Evolutionary conservation across 305 asterid species (phyloP).

Genomic region (Ruellia speciosa): DNA sequence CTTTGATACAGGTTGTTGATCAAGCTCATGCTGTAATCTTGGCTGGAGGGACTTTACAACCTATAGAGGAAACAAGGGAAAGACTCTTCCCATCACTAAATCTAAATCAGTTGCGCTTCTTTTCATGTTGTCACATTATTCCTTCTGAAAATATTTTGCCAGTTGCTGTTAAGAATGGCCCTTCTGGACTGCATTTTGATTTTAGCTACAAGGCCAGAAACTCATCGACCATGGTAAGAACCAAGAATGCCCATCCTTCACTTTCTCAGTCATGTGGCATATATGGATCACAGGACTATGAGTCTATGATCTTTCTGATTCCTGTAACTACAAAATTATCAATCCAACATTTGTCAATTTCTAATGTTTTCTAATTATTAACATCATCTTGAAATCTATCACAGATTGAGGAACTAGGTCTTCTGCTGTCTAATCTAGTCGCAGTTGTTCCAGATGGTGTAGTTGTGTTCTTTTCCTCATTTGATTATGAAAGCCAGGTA

Average conservation of each 20-base stretch:
- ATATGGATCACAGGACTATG: background rate
- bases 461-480: constrained; percentile 90
- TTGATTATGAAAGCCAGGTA: constrained; percentile 72
- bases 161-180: constrained; percentile 74
- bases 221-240: constrained; percentile 64
- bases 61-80: constrained; percentile 91
- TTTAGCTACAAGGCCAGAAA: constrained; percentile 76
- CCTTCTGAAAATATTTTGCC: constrained; percentile 83
- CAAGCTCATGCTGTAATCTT: constrained; percentile 82
- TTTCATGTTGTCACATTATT: constrained; percentile 84
- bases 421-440: constrained; percentile 68
- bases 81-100: constrained; percentile 70
- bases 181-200: constrained; percentile 69
- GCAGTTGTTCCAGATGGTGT: constrained; percentile 82
- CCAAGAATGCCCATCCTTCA: constrained; percentile 11
- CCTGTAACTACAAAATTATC: background rate
- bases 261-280: constrained; percentile 5
- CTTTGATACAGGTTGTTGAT: constrained; percentile 41
- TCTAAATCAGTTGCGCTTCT: constrained; percentile 51
- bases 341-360: constrained; percentile 7
- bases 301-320: too few relatives aligned
- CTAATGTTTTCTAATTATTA: constrained; percentile 2
- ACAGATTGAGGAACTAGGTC: constrained; percentile 86
- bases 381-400: constrained; percentile 19
- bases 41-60: constrained; percentile 96